Percentiles rank a stretch among this genome's conserved stretches.
Conservation (phyloP, 495 filamentous ascomycete species). For the Pyronema omphalodes region DNA sequence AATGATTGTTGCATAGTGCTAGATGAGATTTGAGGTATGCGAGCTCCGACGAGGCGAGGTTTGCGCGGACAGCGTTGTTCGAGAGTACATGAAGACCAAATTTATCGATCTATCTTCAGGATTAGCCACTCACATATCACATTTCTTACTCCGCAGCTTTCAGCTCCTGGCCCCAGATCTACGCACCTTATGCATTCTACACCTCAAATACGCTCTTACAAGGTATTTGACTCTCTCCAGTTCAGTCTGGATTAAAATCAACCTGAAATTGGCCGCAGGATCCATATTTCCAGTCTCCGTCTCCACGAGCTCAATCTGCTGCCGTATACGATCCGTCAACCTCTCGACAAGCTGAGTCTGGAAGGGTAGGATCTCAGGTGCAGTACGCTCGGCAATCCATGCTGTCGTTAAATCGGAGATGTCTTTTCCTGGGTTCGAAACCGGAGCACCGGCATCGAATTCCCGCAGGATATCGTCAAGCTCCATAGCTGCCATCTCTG, state of each 20-base stretch:
- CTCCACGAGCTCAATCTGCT: constrained; percentile 44
- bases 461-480: constrained; percentile 67
- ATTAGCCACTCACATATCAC: not conserved
- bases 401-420: constrained; percentile 75
- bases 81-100: constrained; percentile 45
- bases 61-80: constrained; percentile 28
- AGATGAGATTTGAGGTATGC: constrained; percentile 69
- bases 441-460: constrained; percentile 35
- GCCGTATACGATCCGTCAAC: constrained; percentile 52
- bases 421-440: constrained; percentile 37
- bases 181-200: constrained; percentile 57
- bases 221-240: constrained; percentile 84
- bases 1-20: constrained; percentile 62
- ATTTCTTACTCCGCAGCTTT: not conserved
- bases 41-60: constrained; percentile 53
- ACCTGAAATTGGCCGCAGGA: constrained; percentile 70
- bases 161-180: not conserved
- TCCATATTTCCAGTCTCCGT: constrained; percentile 63
- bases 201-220: constrained; percentile 63
- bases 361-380: constrained; percentile 64
- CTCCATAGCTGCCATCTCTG: constrained; percentile 39
- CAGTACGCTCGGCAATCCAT: constrained; percentile 80
- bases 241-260: constrained; percentile 93
- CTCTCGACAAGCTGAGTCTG: constrained; percentile 52
- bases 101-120: constrained; percentile 40